Evolutionary conservation across 139 green algal species (phyloP), one percentile per base, ranked within the genome.

Genomic region (Chlorella sp.): DNA sequence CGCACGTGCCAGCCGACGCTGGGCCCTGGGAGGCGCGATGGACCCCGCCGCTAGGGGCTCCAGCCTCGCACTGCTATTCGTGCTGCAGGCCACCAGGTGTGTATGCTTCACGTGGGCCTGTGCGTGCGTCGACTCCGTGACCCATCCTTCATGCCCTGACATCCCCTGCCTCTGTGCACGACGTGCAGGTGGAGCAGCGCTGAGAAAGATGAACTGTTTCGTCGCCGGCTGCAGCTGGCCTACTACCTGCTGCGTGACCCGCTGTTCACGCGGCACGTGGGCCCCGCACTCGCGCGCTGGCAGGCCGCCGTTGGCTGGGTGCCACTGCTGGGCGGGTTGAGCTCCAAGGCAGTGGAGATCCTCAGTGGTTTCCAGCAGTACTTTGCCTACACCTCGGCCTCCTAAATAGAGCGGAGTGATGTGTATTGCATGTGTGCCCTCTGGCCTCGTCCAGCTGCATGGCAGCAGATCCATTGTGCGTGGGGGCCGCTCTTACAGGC

Each of bases 311-410:
- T 85, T 5, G 51, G 51, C 2, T 67, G 59, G 5, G 36, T 92
- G 15, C 87, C 87, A 15, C 70, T 91, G 41, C 11, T 90, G 25
- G 86, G 86, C 35, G 72, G 48, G 63, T 55, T 87, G 12, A 68
- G 74, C 27, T 66, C 61, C 11, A 86, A 86, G 67, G 84, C 76
- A 17, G 68, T 80, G 23, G 88, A 90, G 56, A 83, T 93, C 43
- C 38, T 93, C 55, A 55, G 81, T n/a, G 85, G 88, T 62, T 85
- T 92, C 45, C 87, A 92, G 81, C 45, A 71, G 25, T 88, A 87
- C 80, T 93, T 91, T 73, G 87, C 88, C 1, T 93, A 93, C 40
- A n/a, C n/a, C n/a, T n/a, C n/a, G n/a, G n/a, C n/a, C n/a, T n/a
- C n/a, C n/a, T n/a, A n/a, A n/a, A n/a, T n/a, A n/a, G n/a, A n/a